phyloP scores from a whole-genome alignment of 2,329 filamentous ascomycete genomes.

The Hymenoscyphus fructigenus region DNA sequence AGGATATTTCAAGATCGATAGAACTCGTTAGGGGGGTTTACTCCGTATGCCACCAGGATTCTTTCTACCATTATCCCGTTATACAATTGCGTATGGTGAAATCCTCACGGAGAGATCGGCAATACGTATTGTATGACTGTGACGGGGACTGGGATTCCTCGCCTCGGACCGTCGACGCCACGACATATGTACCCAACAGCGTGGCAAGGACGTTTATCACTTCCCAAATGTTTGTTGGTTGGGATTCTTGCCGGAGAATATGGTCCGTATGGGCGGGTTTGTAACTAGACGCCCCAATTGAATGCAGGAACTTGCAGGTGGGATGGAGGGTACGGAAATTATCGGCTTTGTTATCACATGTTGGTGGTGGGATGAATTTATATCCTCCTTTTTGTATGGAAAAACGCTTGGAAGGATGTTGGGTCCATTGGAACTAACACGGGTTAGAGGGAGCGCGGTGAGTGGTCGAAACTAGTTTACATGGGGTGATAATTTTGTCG shows the following conservation, averaged over 20 bases:
- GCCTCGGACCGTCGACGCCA: not conserved
- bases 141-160: not conserved
- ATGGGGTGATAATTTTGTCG: not conserved
- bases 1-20: not conserved
- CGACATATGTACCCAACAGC: not conserved
- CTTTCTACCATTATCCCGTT: no score
- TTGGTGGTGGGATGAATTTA: not conserved
- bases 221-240: not conserved
- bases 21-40: not conserved
- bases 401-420: no score
- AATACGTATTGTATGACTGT: no score
- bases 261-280: not conserved
- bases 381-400: no score
- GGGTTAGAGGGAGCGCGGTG: not conserved
- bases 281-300: not conserved
- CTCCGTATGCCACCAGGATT: not conserved
- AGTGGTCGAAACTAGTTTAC: not conserved
- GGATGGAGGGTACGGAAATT: not conserved
- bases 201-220: conserved; percentile 1
- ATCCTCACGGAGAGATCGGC: no score
- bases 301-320: not conserved
- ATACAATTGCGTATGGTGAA: no score
- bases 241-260: not conserved
- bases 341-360: not conserved
- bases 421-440: not conserved